A percentile compares a stretch with the other conserved stretches of the same genome.
phyloP scores from a whole-genome alignment of 805 yeast species.

The Kuraishia borneana region DNA sequence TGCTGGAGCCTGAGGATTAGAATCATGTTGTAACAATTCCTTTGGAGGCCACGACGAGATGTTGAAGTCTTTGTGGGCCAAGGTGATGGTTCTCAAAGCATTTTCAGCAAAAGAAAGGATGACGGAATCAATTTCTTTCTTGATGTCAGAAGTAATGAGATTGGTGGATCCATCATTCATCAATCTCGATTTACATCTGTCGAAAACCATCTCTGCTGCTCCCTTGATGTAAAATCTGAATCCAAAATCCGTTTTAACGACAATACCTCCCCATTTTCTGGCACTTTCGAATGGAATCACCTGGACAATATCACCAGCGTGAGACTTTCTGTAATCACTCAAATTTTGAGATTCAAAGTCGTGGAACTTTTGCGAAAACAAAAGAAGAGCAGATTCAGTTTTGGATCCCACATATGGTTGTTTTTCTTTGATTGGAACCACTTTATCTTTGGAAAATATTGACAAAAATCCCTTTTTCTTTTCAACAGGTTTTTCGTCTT shows the following conservation, averaged over 20 bases:
- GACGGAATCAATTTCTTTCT: slow-evolving; percentile 15
- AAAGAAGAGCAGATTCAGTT: slow-evolving; percentile 83
- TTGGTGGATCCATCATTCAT: slow-evolving; percentile 18
- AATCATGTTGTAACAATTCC: slow-evolving; percentile 20
- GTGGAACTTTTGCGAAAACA: slow-evolving; percentile 51
- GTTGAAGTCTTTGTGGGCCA: slow-evolving; percentile 68
- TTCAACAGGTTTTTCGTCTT: slow-evolving; percentile 2
- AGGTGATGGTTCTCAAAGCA: slow-evolving; percentile 83
- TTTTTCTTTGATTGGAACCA: slow-evolving; percentile 7
- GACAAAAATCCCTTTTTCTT: not conserved
- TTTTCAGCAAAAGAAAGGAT: slow-evolving; percentile 49
- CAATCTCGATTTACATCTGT: slow-evolving; percentile 36
- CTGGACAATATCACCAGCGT: slow-evolving; percentile 40
- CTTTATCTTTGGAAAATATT: not conserved
- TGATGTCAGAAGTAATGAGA: slow-evolving; percentile 17
- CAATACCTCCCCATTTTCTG: slow-evolving; percentile 86
- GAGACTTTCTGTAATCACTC: slow-evolving; percentile 29
- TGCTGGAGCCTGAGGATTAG: slow-evolving; percentile 16
- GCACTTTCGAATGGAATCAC: slow-evolving; percentile 85
- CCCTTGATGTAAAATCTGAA: slow-evolving; percentile 75
- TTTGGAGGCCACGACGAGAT: slow-evolving; percentile 57
- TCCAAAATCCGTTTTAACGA: slow-evolving; percentile 35
- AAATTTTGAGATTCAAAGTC: slow-evolving; percentile 30
- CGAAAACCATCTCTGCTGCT: slow-evolving; percentile 82
- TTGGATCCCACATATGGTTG: slow-evolving; percentile 84